phyloP scores from a whole-genome alignment of 345 rosid species.

The Camelina neglecta region DNA sequence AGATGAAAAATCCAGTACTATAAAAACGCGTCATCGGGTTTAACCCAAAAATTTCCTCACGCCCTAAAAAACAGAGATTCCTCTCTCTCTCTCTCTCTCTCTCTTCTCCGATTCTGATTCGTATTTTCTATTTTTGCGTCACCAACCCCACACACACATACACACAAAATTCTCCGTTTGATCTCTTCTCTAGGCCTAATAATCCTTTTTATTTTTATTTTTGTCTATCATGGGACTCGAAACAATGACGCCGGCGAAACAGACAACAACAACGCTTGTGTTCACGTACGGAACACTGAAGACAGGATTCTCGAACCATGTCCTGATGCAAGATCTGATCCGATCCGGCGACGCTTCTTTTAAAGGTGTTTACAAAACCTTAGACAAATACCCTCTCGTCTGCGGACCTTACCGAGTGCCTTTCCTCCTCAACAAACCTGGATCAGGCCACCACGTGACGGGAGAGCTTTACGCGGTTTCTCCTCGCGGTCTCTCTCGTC shows the following conservation, averaged over 20 bases:
- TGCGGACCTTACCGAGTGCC: slow-evolving; percentile 90
- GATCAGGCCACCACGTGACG: slow-evolving; percentile 57
- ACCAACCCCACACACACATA: slow-evolving; percentile 10
- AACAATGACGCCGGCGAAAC: slow-evolving; percentile 44
- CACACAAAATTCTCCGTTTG: not conserved
- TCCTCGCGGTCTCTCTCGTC: slow-evolving; percentile 53
- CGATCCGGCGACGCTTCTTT: slow-evolving; percentile 69
- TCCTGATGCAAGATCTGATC: slow-evolving; percentile 69
- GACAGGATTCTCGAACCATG: slow-evolving; percentile 75
- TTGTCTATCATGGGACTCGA: slow-evolving; percentile 21
- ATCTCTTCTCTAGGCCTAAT: not conserved
- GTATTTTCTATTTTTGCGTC: slow-evolving; percentile 9
- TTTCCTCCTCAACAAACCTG: slow-evolving; percentile 80
- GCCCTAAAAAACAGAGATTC: slow-evolving; percentile 40
- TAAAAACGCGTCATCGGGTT: slow-evolving; percentile 40
- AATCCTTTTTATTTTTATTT: not conserved
- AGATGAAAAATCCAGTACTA: not conserved
- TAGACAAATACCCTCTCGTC: slow-evolving; percentile 63
- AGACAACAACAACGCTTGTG: slow-evolving; percentile 40
- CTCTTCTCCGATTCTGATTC: slow-evolving; percentile 39
- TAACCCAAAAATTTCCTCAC: not conserved
- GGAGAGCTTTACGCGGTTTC: slow-evolving; percentile 87
- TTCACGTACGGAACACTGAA: slow-evolving; percentile 89
- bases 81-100: slow-evolving; percentile 15
- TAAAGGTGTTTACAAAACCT: slow-evolving; percentile 59